Evolutionary conservation across 2,329 filamentous ascomycete species (phyloP), one percentile per base, ranked within the genome.

Genomic region (Tetracladium maxilliforme): DNA sequence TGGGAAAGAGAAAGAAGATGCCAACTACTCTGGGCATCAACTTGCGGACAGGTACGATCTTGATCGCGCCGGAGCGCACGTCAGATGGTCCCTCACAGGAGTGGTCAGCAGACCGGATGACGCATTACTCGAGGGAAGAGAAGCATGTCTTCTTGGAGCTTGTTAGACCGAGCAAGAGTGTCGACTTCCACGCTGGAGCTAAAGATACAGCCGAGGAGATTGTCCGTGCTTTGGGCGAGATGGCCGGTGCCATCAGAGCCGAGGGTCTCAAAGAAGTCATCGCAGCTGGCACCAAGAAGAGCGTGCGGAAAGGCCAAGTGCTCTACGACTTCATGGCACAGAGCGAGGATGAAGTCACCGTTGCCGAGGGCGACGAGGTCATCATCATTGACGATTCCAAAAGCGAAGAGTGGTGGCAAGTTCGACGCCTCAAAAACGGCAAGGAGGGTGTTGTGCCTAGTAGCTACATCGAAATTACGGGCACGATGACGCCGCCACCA

Each of bases 321-420:
- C 58, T 94, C 18, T 95, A 94, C 46, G 87, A 95, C 44, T 98
- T 98, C 48, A 80, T 83, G 71, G 90, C 90, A 1, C 87, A 95
- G 47, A 86, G 86, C 18, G 81, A 93, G 6, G 90, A 98, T 41
- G 90, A 98, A 51, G 87, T 98, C 23, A 93, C 83, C 0, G 90
- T 98, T 23, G 74, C 70, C 14, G 67, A 78, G 13, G 90, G 79
- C 20, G 90, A 98, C 44, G 87, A 98, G 43, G 87, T 98, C 20
- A 58, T 92, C 21, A 61, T 98, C 27, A 49, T 95, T 28, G 87
- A 98, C 44, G 84, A 94, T 43, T 70, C 63, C 17, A 90, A 86
- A 52, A 94, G 86, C 33, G 84, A 94, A 30, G 90, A 98, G 46
- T 98, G 90, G 90, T 95, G 90, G 87, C 84, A 90, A 59, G 83